Evolutionary conservation across 306 rosid species (phyloP).

Genomic region (Begonia masoniana): DNA sequence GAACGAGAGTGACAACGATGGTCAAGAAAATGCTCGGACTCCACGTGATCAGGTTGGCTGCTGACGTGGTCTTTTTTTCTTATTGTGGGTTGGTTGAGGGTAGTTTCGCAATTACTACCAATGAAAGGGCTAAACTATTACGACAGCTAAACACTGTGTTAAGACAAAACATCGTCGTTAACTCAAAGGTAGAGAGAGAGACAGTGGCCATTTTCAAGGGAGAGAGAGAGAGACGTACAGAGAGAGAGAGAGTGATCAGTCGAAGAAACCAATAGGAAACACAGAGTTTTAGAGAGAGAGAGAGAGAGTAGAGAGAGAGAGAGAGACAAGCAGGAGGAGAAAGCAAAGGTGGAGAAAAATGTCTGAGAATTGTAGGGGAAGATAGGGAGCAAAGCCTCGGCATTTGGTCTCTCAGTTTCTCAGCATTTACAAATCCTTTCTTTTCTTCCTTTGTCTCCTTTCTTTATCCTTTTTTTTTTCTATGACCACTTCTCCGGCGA

Average conservation of each 20-base stretch:
- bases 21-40: too few species aligned
- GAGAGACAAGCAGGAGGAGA: neutral
- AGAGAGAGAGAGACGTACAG: neutral
- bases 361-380: constrained; percentile 39
- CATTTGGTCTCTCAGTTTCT: constrained; percentile 34
- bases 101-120: too few species aligned
- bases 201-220: neutral
- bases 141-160: too few species aligned
- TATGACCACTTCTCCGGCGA: constrained; percentile 8
- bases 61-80: too few species aligned
- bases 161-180: neutral
- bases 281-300: neutral
- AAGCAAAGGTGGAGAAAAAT: constrained; percentile 2
- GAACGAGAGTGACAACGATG: too few species aligned
- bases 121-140: too few species aligned
- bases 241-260: neutral
- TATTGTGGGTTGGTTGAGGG: too few species aligned
- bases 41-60: too few species aligned
- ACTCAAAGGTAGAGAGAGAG: neutral
- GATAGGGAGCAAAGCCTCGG: constrained; percentile 38
- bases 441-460: constrained; percentile 15
- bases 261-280: neutral
- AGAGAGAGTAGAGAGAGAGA: neutral
- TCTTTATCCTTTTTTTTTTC: constrained; percentile 11
- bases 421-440: constrained; percentile 17